A percentile compares a stretch with the other conserved stretches of the same genome.
These are phyloP conservation scores for Pistacia integerrima DNA, from an alignment of 345 rosid genomes.

Conservation along the genomic window DNA sequence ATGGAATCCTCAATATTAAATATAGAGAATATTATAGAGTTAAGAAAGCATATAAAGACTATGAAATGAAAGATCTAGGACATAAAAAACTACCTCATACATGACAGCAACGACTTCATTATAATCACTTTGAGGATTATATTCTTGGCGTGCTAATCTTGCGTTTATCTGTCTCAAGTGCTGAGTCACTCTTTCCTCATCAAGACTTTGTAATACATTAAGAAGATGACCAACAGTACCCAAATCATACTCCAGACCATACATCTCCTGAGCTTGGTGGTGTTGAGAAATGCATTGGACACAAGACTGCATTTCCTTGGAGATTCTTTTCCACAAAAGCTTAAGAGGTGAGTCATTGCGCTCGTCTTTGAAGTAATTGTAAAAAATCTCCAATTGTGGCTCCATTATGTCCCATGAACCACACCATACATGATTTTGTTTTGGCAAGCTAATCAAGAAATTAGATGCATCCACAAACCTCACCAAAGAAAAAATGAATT, in stretches of 20 bases:
- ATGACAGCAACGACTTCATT: conserved; percentile 78
- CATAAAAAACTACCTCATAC: conserved; percentile 70
- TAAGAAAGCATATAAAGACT: neutral
- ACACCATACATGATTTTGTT: conserved; percentile 87
- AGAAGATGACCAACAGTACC: conserved; percentile 83
- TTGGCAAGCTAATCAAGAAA: conserved; percentile 61
- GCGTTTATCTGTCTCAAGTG: conserved; percentile 69
- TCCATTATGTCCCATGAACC: conserved; percentile 81
- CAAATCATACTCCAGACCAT: conserved; percentile 65
- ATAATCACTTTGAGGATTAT: conserved; percentile 70
- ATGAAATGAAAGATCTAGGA: conserved; percentile 1
- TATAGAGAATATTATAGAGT: neutral
- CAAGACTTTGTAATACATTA: conserved; percentile 63
- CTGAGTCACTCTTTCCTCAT: conserved; percentile 77
- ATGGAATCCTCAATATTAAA: no score
- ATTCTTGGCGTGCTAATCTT: conserved; percentile 48
- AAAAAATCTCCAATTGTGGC: conserved; percentile 87
- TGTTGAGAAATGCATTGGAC: conserved; percentile 89
- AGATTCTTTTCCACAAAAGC: conserved; percentile 77
- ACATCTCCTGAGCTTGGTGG: conserved; percentile 86
- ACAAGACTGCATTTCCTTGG: conserved; percentile 71
- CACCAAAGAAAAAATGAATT: conserved; percentile 8
- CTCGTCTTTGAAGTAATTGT: conserved; percentile 76
- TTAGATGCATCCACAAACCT: conserved; percentile 90
- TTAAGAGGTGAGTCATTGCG: conserved; percentile 76